A percentile compares a stretch with the other conserved stretches of the same genome.
These are phyloP conservation scores for Tetragonia tetragonoides DNA, from an alignment of 148 eudicot species.

Conservation along the genomic window DNA sequence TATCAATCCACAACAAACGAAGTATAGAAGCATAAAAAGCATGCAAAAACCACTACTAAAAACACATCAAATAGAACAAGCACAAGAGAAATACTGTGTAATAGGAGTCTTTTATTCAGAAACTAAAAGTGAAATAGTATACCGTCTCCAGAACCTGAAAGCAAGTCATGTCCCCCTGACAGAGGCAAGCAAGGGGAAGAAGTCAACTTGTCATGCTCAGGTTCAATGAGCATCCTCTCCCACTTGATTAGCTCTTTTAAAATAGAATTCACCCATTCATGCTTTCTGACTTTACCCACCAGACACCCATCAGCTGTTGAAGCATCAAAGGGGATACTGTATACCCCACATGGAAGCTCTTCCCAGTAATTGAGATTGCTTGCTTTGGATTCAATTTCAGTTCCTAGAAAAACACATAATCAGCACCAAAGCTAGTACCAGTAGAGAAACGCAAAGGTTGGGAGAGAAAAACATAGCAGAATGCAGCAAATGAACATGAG, in stretches of 20 bases:
- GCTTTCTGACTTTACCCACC: slow-evolving; percentile 56
- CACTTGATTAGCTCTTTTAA: slow-evolving; percentile 64
- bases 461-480: neutral
- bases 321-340: slow-evolving; percentile 50
- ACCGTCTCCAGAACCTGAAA: slow-evolving; percentile 22
- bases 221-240: slow-evolving; percentile 71
- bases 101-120: neutral
- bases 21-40: neutral
- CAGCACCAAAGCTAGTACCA: neutral
- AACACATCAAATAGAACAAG: neutral
- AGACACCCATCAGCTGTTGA: slow-evolving; percentile 40
- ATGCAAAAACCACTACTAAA: neutral
- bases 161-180: slow-evolving; percentile 24
- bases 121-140: neutral
- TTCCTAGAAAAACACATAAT: slow-evolving; percentile 33
- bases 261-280: slow-evolving; percentile 61
- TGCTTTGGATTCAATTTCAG: slow-evolving; percentile 43
- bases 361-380: slow-evolving; percentile 65
- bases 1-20: slow-evolving; percentile 11
- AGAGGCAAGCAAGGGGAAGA: slow-evolving; percentile 14
- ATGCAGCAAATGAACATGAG: neutral
- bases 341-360: slow-evolving; percentile 93
- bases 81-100: neutral
- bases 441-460: neutral
- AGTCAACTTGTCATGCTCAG: slow-evolving; percentile 40